Conservation (phyloP, 257 asterid genomes). For the Ajuga chamaepitys region DNA sequence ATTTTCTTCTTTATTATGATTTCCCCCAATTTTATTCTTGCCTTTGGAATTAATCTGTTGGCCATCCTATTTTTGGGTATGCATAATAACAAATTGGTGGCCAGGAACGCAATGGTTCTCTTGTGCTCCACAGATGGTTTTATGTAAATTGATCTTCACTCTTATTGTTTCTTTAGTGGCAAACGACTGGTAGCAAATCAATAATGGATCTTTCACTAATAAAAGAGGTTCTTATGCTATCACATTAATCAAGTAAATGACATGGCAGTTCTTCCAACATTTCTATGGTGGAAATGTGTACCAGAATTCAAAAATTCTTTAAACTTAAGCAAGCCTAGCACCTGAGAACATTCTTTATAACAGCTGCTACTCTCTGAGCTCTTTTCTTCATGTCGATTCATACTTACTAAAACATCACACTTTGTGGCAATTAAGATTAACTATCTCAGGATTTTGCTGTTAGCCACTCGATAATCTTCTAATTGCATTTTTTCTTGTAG, state of each 20-base stretch:
- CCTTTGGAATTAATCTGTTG: neutral
- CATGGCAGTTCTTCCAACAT: conserved; percentile 3
- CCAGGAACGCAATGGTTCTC: neutral
- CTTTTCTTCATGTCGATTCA: neutral
- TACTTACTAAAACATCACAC: neutral
- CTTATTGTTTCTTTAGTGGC: neutral
- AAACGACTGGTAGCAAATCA: neutral
- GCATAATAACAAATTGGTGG: neutral
- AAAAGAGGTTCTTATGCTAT: neutral
- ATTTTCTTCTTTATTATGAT: neutral
- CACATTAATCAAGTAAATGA: neutral
- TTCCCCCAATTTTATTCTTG: neutral
- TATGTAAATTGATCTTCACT: neutral
- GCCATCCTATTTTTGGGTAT: conserved; percentile 4
- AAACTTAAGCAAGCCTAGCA: neutral
- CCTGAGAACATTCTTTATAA: neutral
- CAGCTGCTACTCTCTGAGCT: neutral
- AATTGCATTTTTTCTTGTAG: conserved; percentile 35
- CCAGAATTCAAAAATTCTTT: neutral
- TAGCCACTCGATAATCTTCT: neutral
- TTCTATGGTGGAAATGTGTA: neutral
- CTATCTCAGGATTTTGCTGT: neutral
- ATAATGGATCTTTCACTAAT: neutral
- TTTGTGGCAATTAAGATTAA: neutral
- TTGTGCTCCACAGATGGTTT: neutral